Conservation (phyloP, 768 basidiomycete species). For the Sarcodon aspratus region DNA sequence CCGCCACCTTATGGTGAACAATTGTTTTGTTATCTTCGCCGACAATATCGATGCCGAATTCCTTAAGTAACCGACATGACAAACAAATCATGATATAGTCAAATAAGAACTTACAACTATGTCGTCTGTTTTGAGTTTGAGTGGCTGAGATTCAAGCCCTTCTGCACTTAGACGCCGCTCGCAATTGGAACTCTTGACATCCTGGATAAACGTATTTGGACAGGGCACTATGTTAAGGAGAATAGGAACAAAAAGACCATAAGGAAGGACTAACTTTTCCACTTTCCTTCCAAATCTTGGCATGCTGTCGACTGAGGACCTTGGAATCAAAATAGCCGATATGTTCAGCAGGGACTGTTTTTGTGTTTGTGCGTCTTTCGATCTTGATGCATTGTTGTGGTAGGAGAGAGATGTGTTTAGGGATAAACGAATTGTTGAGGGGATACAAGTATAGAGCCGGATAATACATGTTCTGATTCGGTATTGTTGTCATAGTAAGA, state of each 20-base stretch:
- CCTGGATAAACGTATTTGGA: conserved; percentile 87
- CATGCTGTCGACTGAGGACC: conserved; percentile 87
- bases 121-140: conserved; percentile 90
- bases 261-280: conserved; percentile 50
- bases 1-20: conserved; percentile 97
- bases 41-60: conserved; percentile 99
- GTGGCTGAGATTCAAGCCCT: conserved; percentile 84
- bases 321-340: conserved; percentile 98
- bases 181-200: conserved; percentile 95
- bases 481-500: too few species aligned
- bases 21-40: conserved; percentile 98
- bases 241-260: not conserved
- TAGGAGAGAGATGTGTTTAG: too few species aligned
- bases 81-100: conserved; percentile 5
- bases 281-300: conserved; percentile 94
- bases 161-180: conserved; percentile 85
- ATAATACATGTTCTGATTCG: too few species aligned
- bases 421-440: conserved; percentile 87
- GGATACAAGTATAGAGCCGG: conserved; percentile 56
- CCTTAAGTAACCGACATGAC: conserved; percentile 31
- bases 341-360: conserved; percentile 84
- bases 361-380: conserved; percentile 90
- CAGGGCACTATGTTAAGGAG: too few species aligned
- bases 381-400: conserved; percentile 72
- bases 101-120: conserved; percentile 63